Base-by-base conservation (phyloP, 768 basidiomycete species). In the Podaxis rugospora region DNA sequence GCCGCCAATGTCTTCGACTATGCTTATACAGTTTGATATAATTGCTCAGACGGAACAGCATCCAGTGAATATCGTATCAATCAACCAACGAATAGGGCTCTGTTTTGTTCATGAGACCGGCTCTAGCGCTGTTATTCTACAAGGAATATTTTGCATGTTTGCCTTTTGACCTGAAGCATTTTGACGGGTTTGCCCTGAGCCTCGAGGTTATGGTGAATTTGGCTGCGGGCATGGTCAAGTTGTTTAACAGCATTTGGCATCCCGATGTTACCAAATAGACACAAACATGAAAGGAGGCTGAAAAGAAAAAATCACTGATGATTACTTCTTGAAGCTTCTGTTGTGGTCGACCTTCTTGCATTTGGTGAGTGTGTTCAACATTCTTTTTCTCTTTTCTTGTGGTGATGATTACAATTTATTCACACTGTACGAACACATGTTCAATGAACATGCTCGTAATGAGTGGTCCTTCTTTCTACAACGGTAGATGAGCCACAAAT, bases 401-500 rank as follows among this genome's bases (percentile, higher is more conserved):
- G 70, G 69, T 73, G 47, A 69, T 80, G 85, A 86, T 86, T 80
- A 78, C 78, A 75, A 55, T 74, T 70, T 75, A 87, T 89, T 87
- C 86, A 87, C 85, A 89, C 87, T 89, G 84, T 85, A 83, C 76
- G 87, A 90, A 82, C 75, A 70, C 71, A 71, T 72, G 69, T 74
- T 75, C 62, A 71, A 72, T 32, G 40, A 60, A 66, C 69, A 72
- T 71, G 68, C 72, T 75, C 71, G 78, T 79, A 57, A 68, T 85
- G 86, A 85, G 70, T 78, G 72, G 46, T 65, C 57, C 18, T 74
- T 72, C 27, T 72, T 78, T 83, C 86, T 90, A 90, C 89, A 90
- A 90, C 88, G 89, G 88, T 90, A 90, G 80, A 88, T 90, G 88
- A 90, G 74, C 78, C 72, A 67, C 64, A 65, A 44, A 60, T 58